Percentiles rank a stretch among this genome's conserved stretches.
Evolutionary conservation across 1,284 basidiomycete species (phyloP).

Genomic region (Cutaneotrichosporon spelunceum): DNA sequence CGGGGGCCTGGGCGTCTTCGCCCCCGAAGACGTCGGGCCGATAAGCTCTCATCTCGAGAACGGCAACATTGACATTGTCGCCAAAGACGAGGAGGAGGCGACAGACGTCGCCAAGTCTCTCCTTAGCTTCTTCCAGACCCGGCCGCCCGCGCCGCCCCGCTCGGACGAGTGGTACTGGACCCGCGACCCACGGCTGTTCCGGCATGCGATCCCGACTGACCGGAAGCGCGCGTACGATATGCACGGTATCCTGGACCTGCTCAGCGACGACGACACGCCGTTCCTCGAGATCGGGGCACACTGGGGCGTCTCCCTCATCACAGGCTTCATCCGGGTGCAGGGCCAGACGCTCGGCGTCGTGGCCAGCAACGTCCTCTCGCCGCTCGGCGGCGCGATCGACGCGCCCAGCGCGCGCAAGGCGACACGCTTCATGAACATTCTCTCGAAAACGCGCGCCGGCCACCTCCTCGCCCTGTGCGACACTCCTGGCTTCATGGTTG

Average conservation of each 20-base stretch:
- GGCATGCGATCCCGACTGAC: constrained; percentile 21
- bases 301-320: constrained; percentile 24
- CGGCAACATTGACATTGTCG: constrained; percentile 25
- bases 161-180: constrained; percentile 11
- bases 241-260: constrained; percentile 19
- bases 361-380: constrained; percentile 19
- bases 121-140: constrained; percentile 20
- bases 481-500: constrained; percentile 28
- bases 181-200: constrained; percentile 20
- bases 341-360: constrained; percentile 23
- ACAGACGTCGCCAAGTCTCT: constrained; percentile 21
- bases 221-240: constrained; percentile 27
- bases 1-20: constrained; percentile 18
- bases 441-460: constrained; percentile 18
- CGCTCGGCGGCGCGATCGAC: constrained; percentile 23
- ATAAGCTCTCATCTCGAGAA: constrained; percentile 20
- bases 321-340: constrained; percentile 22
- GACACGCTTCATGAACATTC: constrained; percentile 22
- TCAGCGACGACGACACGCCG: constrained; percentile 23
- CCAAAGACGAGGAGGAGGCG: constrained; percentile 22
- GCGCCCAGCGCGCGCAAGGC: constrained; percentile 20
- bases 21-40: constrained; percentile 23
- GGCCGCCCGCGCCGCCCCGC: not conserved
- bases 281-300: constrained; percentile 24
- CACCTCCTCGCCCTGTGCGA: constrained; percentile 24